Evolutionary conservation across 768 basidiomycete genomes (phyloP), one percentile per base, ranked within the genome.

Genomic region (Coprinopsis sp.): DNA sequence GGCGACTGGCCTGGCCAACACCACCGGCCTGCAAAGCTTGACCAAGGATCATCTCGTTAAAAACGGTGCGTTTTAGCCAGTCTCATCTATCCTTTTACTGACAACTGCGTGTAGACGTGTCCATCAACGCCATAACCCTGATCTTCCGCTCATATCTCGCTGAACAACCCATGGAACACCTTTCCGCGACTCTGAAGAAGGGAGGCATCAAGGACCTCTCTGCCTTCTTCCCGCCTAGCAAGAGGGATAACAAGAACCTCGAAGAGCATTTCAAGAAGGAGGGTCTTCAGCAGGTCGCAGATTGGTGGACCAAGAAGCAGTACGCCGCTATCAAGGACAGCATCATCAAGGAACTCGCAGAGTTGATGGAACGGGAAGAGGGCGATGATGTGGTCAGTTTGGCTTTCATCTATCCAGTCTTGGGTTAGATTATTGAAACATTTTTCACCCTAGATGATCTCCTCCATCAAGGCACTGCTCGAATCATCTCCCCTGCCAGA

Each of bases 21-120:
- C 89, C 16, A 71, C 78, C 54, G 89, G 87, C 64, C 73, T 99
- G 41, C 79, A 81, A 61, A 85, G 77, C 63, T 71, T 98, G 57
- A 83, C 85, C 54, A 95, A 91, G 66, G 95, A 97, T 55, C 93
- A 97, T 63, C 79, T 98, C 54, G 78, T 95, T 64, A 98, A 97
- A 71, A 94, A 99, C 53, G 88, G 91, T 89, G 47, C 51, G 67
- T 49, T 44, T 27, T 51, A 33, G 46, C 21, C 6, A 33, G 36
- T 30, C 25, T 33, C 24, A 37, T 33, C 24, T 49, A 30, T 40
- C 45, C 42, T 10, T 43, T 40, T 30, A 29, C 51, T 44, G 43
- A 4, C 38, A 31, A 19, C 19, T 21, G 43, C 18, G 37, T 18
- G 19, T 58, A 94, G 91, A 89, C 59, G 77, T 91, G 33, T 82